Evolutionary conservation across 179 eudicot genomes (phyloP).

Genomic region (Spergularia azorica): DNA sequence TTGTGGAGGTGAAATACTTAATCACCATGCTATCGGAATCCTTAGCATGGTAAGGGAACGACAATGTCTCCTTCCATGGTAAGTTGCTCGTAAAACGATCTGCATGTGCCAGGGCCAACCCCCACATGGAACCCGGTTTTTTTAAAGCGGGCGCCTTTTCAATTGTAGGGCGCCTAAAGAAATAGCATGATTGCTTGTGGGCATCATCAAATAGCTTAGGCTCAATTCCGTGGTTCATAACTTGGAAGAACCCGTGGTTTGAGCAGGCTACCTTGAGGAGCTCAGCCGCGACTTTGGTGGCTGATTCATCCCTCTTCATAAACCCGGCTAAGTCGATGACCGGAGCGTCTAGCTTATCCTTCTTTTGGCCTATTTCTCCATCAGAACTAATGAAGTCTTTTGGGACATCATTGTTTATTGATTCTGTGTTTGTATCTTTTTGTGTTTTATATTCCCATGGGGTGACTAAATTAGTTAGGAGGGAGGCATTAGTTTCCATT

Average conservation of each 20-base stretch:
- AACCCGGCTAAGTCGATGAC: conserved; percentile 51
- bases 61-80: conserved; percentile 66
- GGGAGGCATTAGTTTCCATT: conserved; percentile 21
- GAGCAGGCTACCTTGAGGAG: conserved; percentile 33
- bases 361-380: conserved; percentile 28
- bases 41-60: conserved; percentile 40
- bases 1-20: conserved; percentile 36
- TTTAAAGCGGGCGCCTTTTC: conserved; percentile 33
- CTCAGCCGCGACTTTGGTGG: conserved; percentile 29
- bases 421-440: neutral
- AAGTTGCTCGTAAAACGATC: conserved; percentile 41
- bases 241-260: conserved; percentile 56
- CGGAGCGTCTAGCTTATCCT: conserved; percentile 37
- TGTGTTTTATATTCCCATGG: conserved; percentile 28
- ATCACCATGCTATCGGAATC: conserved; percentile 25
- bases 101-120: conserved; percentile 43
- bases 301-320: conserved; percentile 33
- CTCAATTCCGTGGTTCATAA: conserved; percentile 52
- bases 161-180: conserved; percentile 39
- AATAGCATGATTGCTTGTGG: conserved; percentile 20
- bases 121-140: conserved; percentile 39
- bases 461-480: conserved; percentile 13
- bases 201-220: conserved; percentile 22
- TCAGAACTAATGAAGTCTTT: conserved; percentile 43
- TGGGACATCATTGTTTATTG: conserved; percentile 30